Conservation (phyloP, 2,329 filamentous ascomycete genomes). For the Penicillium concentricum region DNA sequence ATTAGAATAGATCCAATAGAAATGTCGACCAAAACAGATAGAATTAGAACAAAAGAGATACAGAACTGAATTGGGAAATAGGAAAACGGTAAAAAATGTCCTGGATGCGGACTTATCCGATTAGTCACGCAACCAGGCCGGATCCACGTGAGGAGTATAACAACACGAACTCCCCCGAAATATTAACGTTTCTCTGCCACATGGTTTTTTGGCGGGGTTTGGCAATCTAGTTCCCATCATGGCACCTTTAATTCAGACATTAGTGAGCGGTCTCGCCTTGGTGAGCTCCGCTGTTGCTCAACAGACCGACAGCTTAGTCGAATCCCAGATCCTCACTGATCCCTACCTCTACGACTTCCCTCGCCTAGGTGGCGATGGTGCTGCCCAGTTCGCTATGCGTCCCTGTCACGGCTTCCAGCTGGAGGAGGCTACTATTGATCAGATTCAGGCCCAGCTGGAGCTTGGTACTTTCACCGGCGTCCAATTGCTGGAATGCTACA, state of each 20-base stretch:
- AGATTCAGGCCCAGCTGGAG: constrained; percentile 61
- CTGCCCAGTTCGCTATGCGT: constrained; percentile 60
- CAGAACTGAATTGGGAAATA: not conserved
- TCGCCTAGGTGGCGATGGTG: constrained; percentile 32
- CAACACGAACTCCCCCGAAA: constrained; percentile 6
- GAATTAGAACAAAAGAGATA: not conserved
- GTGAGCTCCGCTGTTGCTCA: constrained; percentile 19
- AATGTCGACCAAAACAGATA: not conserved
- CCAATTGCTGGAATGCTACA: constrained; percentile 62
- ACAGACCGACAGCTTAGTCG: constrained; percentile 27
- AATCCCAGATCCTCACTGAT: constrained; percentile 34
- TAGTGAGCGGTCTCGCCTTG: constrained; percentile 24
- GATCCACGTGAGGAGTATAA: constrained; percentile 5
- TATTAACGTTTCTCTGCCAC: constrained; percentile 15
- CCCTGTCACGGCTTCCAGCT: constrained; percentile 60
- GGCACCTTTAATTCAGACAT: constrained; percentile 17
- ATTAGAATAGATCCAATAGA: too few species aligned
- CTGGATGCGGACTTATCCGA: not conserved
- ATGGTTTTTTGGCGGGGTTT: constrained; percentile 18
- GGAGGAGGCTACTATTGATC: constrained; percentile 68
- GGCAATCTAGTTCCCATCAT: constrained; percentile 9
- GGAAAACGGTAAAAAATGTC: not conserved
- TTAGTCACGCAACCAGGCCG: not conserved
- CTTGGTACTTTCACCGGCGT: constrained; percentile 57
- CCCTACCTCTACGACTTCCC: constrained; percentile 41